Evolutionary conservation across 257 asterid species (phyloP), one percentile per base, ranked within the genome.

Genomic region (Forsythia suspensa): DNA sequence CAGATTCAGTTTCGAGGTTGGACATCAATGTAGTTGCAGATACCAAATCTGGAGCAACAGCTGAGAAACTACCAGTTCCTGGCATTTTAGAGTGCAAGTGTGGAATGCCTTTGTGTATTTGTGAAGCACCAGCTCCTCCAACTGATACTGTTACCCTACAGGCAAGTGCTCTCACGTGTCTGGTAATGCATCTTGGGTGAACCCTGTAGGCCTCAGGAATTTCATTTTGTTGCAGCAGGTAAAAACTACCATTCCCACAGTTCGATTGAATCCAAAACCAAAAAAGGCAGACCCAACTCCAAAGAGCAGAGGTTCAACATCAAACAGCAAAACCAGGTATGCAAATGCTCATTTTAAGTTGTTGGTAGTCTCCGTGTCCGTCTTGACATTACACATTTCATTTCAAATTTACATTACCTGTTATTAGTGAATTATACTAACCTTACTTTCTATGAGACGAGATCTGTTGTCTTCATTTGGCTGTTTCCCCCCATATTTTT

Each of bases 61-160:
- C 82, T 5, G 87, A 75, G 74, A 84, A 85, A 79, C 73, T 86
- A 82, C 77, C 88, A 75, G 70, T 55, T 21, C 86, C 81, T 61
- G 87, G 85, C 79, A 84, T 85, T 81, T 68, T 77, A 72, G 96
- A 90, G 36, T 96, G 99, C 89, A 92, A 92, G 85, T 96, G 99
- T 80, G 98, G 99, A 61, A 96, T 96, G 99, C 99, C 98, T 70
- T 88, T 96, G 87, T 96, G 99, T 89, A 96, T 94, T 79, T 96
- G 99, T 81, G 96, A 94, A 88, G 98, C 92, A 77, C 91, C 97
- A 70, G 86, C 88, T 81, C 82, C 91, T 76, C 86, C 89, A 63
- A 88, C 85, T 68, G 92, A 86, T 77, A 41, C 87, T 63, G 80
- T 72, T 66, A 42, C 80, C 73, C 72, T 82, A 82, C 91, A 86